Conservation (phyloP, 257 asterid genomes). For the Solanum ossicruentum region DNA sequence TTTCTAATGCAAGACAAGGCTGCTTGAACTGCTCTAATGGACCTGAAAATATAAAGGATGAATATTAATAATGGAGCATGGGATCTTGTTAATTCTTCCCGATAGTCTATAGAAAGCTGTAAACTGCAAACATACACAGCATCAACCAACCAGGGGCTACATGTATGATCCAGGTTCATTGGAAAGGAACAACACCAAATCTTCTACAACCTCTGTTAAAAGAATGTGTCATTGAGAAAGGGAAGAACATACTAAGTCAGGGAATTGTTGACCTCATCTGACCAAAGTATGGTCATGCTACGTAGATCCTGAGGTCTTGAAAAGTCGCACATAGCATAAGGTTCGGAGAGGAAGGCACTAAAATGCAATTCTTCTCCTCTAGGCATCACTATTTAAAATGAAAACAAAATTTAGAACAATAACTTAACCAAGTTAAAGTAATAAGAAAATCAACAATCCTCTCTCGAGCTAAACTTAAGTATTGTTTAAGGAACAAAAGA, state of each 20-base stretch:
- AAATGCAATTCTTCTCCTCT: background rate
- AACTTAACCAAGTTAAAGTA: background rate
- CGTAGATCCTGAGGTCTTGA: background rate
- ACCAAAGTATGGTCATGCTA: background rate
- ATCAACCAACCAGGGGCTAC: background rate
- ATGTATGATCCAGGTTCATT: background rate
- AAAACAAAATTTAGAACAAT: background rate
- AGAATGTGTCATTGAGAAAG: background rate
- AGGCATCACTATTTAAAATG: background rate
- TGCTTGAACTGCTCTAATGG: conserved; percentile 71
- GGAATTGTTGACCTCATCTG: background rate
- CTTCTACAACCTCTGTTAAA: background rate
- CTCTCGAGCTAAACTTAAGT: background rate
- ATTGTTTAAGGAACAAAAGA: background rate
- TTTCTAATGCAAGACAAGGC: conserved; percentile 55
- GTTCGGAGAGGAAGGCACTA: background rate
- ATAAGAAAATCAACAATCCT: background rate
- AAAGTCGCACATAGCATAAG: background rate
- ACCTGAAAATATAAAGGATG: conserved; percentile 21
- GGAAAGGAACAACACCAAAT: background rate
- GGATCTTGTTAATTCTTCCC: background rate
- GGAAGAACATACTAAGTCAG: too few relatives aligned
- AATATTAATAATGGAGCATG: background rate
- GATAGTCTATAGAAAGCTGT: background rate
- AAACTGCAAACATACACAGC: background rate